Base-by-base conservation (phyloP, 768 basidiomycete genomes). In the Mycena vulgaris region DNA sequence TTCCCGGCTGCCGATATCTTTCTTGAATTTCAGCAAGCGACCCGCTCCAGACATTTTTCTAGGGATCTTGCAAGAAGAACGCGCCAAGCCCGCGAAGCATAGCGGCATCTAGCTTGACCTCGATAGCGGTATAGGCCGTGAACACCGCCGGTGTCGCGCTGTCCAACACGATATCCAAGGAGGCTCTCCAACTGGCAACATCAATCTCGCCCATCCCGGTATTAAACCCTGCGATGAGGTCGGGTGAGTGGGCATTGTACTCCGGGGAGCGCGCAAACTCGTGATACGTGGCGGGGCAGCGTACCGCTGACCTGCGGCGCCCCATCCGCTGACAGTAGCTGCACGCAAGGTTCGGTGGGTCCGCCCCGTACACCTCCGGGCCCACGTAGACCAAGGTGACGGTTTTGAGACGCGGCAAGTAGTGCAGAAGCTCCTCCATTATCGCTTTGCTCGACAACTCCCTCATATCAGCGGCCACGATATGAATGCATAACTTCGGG, bases 341-440 rank as follows among this genome's bases (percentile, higher is more conserved):
- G 59, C 66, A 62, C 1, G 66, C 58, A 7, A 40, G n/a, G 30
- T 68, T 60, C 6, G 37, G 35, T 45, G 49, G 3, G 1, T 48
- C 31, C 33, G 21, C 28, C 11, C 35, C 45, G 6, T 45, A 35
- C 1, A 51, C 68, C 14, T 47, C 31, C 6, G 60, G 65, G 47
- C 25, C 25, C 23, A 48, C 25, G 25, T 48, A 48, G 2, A 27
- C 25, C 14, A 48, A 7, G 23, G 37, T 31, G 33, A 68, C 25
- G 21, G 25, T 28, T 14, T 59, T 17, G 13, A 71, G 40, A 1
- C 25, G 25, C 28, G 66, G 61, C 7, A 68, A 48, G 48, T 68
- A 49, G 28, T 63, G 70, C 5, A 71, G 40, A 11, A 73, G 53
- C 39, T 73, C 68, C 28, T 73, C 68, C 52, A 60, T 63, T 55